phyloP scores from a whole-genome alignment of 208 protist genomes.

The Leishmania arabica region DNA sequence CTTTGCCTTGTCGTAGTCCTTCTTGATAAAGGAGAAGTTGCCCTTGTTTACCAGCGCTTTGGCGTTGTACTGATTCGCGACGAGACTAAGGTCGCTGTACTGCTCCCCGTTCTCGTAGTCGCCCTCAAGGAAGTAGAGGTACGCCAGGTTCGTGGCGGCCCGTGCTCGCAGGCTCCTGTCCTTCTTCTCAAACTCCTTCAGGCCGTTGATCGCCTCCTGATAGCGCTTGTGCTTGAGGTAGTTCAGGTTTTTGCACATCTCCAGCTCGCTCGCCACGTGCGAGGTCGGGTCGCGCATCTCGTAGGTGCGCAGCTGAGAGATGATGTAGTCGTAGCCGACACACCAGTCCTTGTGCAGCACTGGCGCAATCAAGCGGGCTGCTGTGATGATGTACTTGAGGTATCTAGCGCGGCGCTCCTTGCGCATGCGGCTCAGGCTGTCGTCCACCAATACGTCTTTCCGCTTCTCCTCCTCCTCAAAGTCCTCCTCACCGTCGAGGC shows the following conservation, averaged over 20 bases:
- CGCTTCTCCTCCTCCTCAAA: constrained; percentile 86
- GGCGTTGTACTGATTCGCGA: constrained; percentile 96
- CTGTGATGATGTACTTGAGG: constrained; percentile 89
- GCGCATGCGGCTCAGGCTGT: constrained; percentile 76
- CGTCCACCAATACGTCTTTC: constrained; percentile 87
- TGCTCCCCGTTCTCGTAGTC: constrained; percentile 96
- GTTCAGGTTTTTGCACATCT: constrained; percentile 96
- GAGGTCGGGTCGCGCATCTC: constrained; percentile 89
- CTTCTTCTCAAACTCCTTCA: constrained; percentile 97
- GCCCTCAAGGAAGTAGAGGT: constrained; percentile 98
- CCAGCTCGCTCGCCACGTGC: constrained; percentile 92
- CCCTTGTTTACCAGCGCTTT: constrained; percentile 98
- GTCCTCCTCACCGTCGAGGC: constrained; percentile 74
- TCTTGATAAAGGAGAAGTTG: constrained; percentile 93
- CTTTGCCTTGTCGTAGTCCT: constrained; percentile 90
- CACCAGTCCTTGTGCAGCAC: constrained; percentile 93
- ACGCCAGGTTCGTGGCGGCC: constrained; percentile 97
- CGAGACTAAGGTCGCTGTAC: constrained; percentile 95
- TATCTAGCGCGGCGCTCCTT: constrained; percentile 82
- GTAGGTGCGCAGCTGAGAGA: constrained; percentile 90
- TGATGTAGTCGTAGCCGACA: constrained; percentile 95
- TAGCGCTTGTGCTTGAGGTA: constrained; percentile 95
- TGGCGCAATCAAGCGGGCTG: constrained; percentile 95
- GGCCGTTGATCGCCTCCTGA: constrained; percentile 91
- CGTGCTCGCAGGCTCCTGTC: constrained; percentile 89